phyloP scores from a whole-genome alignment of 257 asterid genomes.

The Jaltomata sinuosa region DNA sequence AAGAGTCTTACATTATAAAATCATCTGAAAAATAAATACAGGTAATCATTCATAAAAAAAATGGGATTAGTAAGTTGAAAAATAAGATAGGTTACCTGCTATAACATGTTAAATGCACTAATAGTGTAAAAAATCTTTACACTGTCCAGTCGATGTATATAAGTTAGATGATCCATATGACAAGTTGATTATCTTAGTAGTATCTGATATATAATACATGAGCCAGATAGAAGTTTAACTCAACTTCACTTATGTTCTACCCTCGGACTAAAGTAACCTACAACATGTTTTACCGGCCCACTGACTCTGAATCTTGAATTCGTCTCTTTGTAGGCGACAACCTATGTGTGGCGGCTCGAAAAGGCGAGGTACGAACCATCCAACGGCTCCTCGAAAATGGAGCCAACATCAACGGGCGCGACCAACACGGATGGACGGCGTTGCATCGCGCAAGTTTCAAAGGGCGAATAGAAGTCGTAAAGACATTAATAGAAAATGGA shows the following conservation, averaged over 20 bases:
- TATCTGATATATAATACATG: no score
- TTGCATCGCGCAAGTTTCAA: conserved; percentile 68
- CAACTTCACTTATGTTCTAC: not conserved
- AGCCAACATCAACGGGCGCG: conserved; percentile 54
- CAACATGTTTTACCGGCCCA: not conserved
- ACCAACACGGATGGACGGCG: conserved; percentile 71
- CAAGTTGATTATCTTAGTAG: not conserved
- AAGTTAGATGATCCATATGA: not conserved
- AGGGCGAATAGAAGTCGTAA: conserved; percentile 43
- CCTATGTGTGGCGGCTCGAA: conserved; percentile 48
- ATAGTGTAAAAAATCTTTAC: not conserved
- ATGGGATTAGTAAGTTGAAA: not conserved
- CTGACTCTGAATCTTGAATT: not conserved
- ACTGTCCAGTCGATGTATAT: fast-evolving
- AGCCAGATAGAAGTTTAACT: not conserved
- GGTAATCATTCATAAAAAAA: not conserved
- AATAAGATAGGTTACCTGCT: not conserved
- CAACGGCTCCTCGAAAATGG: conserved; percentile 50
- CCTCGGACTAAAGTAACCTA: not conserved
- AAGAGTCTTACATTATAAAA: not conserved
- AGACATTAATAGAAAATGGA: conserved; percentile 45
- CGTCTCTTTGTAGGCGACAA: conserved; percentile 20
- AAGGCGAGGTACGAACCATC: conserved; percentile 59
- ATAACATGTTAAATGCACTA: not conserved
- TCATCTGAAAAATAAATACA: not conserved